Conservation (phyloP, 805 yeast species). For the Candida pseudoglaebosa region DNA sequence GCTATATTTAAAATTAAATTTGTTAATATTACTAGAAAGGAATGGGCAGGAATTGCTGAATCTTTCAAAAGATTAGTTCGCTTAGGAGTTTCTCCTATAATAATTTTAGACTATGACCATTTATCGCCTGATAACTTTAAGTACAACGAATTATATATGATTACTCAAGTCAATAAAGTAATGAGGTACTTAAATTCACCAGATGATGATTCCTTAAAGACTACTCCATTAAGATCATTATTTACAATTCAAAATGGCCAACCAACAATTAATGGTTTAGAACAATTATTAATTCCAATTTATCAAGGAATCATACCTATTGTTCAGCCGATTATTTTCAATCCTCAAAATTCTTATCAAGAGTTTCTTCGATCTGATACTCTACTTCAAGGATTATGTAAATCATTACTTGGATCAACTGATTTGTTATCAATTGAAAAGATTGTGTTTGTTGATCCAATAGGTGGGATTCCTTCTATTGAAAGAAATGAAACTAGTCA, state of each 20-base stretch:
- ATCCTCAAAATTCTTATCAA: slow-evolving; percentile 26
- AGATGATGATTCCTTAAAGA: slow-evolving; percentile 20
- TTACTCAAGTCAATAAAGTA: slow-evolving; percentile 28
- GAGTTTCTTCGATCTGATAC: slow-evolving; percentile 20
- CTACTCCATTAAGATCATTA: slow-evolving; percentile 24
- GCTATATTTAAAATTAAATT: slow-evolving; percentile 55
- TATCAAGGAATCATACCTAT: slow-evolving; percentile 56
- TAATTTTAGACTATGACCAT: slow-evolving; percentile 50
- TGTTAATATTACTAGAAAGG: slow-evolving; percentile 24
- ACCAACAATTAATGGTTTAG: slow-evolving; percentile 19
- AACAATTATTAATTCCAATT: slow-evolving; percentile 35
- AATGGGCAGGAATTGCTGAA: slow-evolving; percentile 47
- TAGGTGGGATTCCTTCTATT: slow-evolving; percentile 88
- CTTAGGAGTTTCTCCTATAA: slow-evolving; percentile 72
- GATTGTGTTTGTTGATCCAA: slow-evolving; percentile 68
- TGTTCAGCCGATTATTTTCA: slow-evolving; percentile 54
- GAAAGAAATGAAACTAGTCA: slow-evolving; percentile 82
- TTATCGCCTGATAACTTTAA: slow-evolving; percentile 25
- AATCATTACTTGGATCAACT: slow-evolving; percentile 20
- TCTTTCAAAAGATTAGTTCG: slow-evolving; percentile 53
- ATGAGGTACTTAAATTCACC: slow-evolving; percentile 20
- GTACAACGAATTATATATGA: slow-evolving; percentile 26
- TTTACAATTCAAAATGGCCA: slow-evolving; percentile 15
- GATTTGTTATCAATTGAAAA: slow-evolving; percentile 67
- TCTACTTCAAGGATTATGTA: slow-evolving; percentile 23